A percentile compares a stretch with the other conserved stretches of the same genome.
These are phyloP conservation scores for Hanseniaspora opuntiae DNA, from an alignment of 805 yeast genomes.

Conservation along the genomic window DNA sequence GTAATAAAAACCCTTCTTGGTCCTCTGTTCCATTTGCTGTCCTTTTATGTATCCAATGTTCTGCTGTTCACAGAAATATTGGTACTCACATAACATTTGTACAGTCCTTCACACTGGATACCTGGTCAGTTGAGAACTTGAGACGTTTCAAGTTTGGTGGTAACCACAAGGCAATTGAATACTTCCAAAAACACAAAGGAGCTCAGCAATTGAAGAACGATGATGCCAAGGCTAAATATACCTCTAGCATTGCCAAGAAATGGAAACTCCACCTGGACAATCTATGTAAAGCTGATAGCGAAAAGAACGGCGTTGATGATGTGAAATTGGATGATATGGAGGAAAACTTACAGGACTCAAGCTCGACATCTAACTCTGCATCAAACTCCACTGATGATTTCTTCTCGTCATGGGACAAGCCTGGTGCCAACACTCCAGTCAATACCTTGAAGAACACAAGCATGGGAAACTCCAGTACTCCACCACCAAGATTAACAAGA, in stretches of 20 bases:
- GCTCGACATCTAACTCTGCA: conserved; percentile 23
- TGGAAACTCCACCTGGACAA: conserved; percentile 70
- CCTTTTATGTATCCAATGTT: conserved; percentile 82
- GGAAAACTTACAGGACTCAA: conserved; percentile 19
- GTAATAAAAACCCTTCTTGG: conserved; percentile 93
- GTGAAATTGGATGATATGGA: conserved; percentile 36
- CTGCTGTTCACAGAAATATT: conserved; percentile 86
- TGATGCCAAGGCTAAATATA: conserved; percentile 67
- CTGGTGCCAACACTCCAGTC: conserved; percentile 27
- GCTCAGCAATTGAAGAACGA: conserved; percentile 43
- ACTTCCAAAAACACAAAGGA: conserved; percentile 75
- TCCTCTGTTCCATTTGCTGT: conserved; percentile 94
- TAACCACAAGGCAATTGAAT: conserved; percentile 73
- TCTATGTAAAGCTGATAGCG: conserved; percentile 48
- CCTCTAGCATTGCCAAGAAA: conserved; percentile 61
- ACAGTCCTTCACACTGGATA: conserved; percentile 79
- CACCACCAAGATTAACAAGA: conserved; percentile 26
- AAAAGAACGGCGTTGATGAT: conserved; percentile 54
- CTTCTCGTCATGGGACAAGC: conserved; percentile 82
- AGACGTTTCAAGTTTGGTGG: conserved; percentile 92
- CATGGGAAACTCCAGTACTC: conserved; percentile 13
- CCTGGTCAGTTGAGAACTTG: conserved; percentile 83
- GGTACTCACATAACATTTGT: conserved; percentile 96
- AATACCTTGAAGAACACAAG: conserved; percentile 16
- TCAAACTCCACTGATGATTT: conserved; percentile 62